A percentile compares a stretch with the other conserved stretches of the same genome.
phyloP scores from a whole-genome alignment of 345 rosid genomes.

The Ricinus communis region DNA sequence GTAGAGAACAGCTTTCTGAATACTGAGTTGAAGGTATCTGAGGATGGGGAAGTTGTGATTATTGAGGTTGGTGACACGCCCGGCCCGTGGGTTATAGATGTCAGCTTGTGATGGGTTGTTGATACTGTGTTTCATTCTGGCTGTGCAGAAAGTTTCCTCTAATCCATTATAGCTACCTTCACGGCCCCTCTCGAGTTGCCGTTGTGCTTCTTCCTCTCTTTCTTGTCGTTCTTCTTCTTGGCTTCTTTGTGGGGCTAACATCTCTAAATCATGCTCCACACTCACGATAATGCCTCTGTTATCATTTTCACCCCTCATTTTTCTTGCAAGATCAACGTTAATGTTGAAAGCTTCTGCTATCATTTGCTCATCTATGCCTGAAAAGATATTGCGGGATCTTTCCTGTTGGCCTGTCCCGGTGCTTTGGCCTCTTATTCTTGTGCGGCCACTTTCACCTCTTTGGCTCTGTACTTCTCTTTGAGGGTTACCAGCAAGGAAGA shows the following conservation, averaged over 20 bases:
- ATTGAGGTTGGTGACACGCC: constrained; percentile 54
- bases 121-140: constrained; percentile 43
- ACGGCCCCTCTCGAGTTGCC: neutral
- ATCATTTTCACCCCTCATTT: constrained; percentile 40
- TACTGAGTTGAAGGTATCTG: constrained; percentile 46
- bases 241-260: constrained; percentile 25
- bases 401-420: constrained; percentile 15
- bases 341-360: constrained; percentile 49
- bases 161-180: constrained; percentile 38
- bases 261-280: constrained; percentile 36
- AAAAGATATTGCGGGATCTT: constrained; percentile 36
- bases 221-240: constrained; percentile 14
- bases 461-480: constrained; percentile 20
- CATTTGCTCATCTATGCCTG: constrained; percentile 41
- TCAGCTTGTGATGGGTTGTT: constrained; percentile 52
- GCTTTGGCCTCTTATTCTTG: neutral
- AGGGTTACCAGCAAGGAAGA: constrained; percentile 54
- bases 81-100: constrained; percentile 56
- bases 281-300: constrained; percentile 56
- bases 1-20: constrained; percentile 49
- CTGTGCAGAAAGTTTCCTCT: constrained; percentile 58
- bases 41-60: constrained; percentile 59
- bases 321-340: constrained; percentile 42
- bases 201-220: neutral
- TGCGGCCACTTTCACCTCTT: neutral